phyloP scores from a whole-genome alignment of 352 stramenopile genomes.

The Peronospora belbahrii region DNA sequence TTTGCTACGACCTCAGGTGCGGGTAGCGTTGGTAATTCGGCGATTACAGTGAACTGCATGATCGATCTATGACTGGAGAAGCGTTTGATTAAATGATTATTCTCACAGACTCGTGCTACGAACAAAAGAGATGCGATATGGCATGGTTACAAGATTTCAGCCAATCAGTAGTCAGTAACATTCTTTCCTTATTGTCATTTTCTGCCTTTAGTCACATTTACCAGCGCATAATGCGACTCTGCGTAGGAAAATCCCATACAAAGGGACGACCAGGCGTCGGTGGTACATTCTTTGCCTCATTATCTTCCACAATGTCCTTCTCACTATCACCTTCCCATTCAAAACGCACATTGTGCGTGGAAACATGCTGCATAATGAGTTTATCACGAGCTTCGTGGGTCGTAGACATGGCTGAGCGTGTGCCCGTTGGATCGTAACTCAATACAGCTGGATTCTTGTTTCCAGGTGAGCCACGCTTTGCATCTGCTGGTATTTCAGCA shows the following conservation, averaged over 20 bases:
- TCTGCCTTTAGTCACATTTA: slow-evolving; percentile 22
- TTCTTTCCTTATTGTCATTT: slow-evolving; percentile 7
- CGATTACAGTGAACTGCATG: slow-evolving; percentile 46
- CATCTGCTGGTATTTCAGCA: slow-evolving; percentile 56
- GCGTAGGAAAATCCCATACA: slow-evolving; percentile 57
- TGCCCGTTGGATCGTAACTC: slow-evolving; percentile 76
- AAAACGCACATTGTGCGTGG: slow-evolving; percentile 77
- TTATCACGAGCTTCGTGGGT: slow-evolving; percentile 70
- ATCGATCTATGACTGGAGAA: background rate
- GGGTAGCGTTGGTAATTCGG: slow-evolving; percentile 48
- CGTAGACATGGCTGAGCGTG: slow-evolving; percentile 80
- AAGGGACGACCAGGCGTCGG: slow-evolving; percentile 59
- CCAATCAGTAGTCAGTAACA: slow-evolving; percentile 1
- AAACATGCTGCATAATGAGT: slow-evolving; percentile 55
- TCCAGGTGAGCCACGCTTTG: slow-evolving; percentile 59
- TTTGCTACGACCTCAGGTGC: slow-evolving; percentile 63
- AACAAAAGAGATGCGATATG: too few relatives aligned
- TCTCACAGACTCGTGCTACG: too few relatives aligned
- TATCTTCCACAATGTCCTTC: slow-evolving; percentile 60
- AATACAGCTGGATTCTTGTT: slow-evolving; percentile 87
- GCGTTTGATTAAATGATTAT: too few relatives aligned
- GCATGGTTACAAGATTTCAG: background rate
- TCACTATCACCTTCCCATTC: slow-evolving; percentile 72
- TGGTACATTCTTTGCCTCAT: slow-evolving; percentile 67
- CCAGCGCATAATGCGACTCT: slow-evolving; percentile 60